Base-by-base conservation (phyloP, 2,329 filamentous ascomycete genomes). In the Peltaster fructicola region DNA sequence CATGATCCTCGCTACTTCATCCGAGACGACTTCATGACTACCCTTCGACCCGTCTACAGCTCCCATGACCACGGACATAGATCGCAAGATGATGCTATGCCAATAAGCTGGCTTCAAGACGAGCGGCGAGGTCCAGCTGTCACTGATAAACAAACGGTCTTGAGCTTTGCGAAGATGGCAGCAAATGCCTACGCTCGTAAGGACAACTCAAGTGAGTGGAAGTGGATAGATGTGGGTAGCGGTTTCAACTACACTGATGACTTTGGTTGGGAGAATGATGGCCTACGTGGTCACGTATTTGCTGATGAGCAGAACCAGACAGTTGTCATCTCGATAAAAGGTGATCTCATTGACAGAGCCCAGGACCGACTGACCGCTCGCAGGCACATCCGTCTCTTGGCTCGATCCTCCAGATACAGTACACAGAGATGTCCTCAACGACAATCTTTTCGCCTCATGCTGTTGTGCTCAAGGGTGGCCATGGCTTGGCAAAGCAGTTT, bases 361-460 rank as follows among this genome's bases (percentile, higher is more conserved):
- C 84, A 0, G 79, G 13, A 15, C 15, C 10, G 19, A 9, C 8
- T 5, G 10, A n/a, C n/a, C n/a, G n/a, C 11, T 14, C 15, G 12
- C 4, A 8, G 8, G 17, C 13, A 43, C 29, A 24, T 40, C 28
- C 17, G 26, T 28, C 12, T 25, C 24, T 10, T 33, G 19, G 14
- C 28, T 37, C 21, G 29, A 33, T 20, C 13, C 23, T 14, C 18
- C 22, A n/a, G 27, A 23, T 12, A 29, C 22, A n/a, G n/a, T n/a
- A n/a, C n/a, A n/a, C n/a, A n/a, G n/a, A n/a, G n/a, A n/a, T n/a
- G n/a, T n/a, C n/a, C 61, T 84, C 43, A 98, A 95, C 48, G 88
- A 98, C 53, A 98, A 98, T 47, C 62, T 98, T 7, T 92, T 91
- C 53, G 93, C 93, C 56, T 91, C 84, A 45, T 98, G 88, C 55